A percentile compares a stretch with the other conserved stretches of the same genome.
phyloP scores from a whole-genome alignment of 2,329 filamentous ascomycete species.

The Beauveria pseudobassiana region DNA sequence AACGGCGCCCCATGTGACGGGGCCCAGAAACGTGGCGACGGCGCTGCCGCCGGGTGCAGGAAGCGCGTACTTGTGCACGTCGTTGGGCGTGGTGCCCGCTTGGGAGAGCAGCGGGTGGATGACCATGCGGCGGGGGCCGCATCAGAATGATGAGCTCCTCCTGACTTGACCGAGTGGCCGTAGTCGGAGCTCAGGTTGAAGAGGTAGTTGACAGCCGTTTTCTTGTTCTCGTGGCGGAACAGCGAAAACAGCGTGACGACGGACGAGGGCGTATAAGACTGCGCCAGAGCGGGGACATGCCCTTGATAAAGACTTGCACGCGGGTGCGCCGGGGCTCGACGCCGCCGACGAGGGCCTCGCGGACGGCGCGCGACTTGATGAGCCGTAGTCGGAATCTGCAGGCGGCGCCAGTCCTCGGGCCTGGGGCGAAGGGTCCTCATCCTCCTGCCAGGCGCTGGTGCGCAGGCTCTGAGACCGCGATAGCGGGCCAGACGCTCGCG shows the following conservation, averaged over 20 bases:
- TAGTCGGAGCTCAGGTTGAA: constrained; percentile 77
- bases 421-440: constrained; percentile 88
- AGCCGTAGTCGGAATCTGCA: constrained; percentile 86
- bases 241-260: constrained; percentile 78
- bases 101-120: constrained; percentile 89
- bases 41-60: constrained; percentile 81
- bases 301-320: constrained; percentile 68
- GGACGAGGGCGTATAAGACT: constrained; percentile 38
- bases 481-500: constrained; percentile 80
- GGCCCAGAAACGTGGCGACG: constrained; percentile 83
- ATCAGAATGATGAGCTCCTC: constrained; percentile 87
- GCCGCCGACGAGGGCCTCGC: constrained; percentile 84
- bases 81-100: constrained; percentile 83
- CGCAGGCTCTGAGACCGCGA: constrained; percentile 81
- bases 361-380: constrained; percentile 68
- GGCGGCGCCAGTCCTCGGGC: constrained; percentile 79
- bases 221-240: constrained; percentile 90
- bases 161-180: constrained; percentile 73
- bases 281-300: constrained; percentile 35
- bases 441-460: constrained; percentile 80
- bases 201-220: constrained; percentile 80
- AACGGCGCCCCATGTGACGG: constrained; percentile 87
- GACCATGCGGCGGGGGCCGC: constrained; percentile 76
- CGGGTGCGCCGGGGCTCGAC: constrained; percentile 78
- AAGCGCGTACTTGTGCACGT: constrained; percentile 96